Evolutionary conservation across 75 land plant species (phyloP).

Genomic region (Cunninghamia lanceolata): DNA sequence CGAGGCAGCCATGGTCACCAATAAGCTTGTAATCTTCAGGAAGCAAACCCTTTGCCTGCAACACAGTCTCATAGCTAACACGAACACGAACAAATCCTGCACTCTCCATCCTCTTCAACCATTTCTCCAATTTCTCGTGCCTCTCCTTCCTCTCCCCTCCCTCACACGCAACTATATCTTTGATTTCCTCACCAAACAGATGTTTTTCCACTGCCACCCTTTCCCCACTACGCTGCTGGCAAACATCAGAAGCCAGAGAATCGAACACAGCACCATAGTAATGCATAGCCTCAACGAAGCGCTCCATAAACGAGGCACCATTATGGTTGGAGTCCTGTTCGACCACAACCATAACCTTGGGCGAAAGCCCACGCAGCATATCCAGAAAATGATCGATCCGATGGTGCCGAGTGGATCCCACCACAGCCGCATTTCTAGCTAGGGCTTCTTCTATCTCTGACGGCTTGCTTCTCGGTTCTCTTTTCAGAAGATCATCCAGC

Average conservation of each 20-base stretch:
- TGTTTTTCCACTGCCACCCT: slow-evolving; percentile 62
- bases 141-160: slow-evolving; percentile 68
- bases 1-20: slow-evolving; percentile 59
- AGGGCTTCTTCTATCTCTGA: slow-evolving; percentile 6
- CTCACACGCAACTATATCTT: slow-evolving; percentile 73
- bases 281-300: slow-evolving; percentile 64
- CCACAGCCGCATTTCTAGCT: not conserved
- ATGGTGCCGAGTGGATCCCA: not conserved
- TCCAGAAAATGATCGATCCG: slow-evolving; percentile 44
- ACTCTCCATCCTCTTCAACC: slow-evolving; percentile 45
- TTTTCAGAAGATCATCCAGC: not conserved
- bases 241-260: slow-evolving; percentile 61
- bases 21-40: slow-evolving; percentile 23
- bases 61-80: slow-evolving; percentile 30
- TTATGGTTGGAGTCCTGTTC: slow-evolving; percentile 94
- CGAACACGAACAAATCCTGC: slow-evolving; percentile 53
- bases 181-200: slow-evolving; percentile 71
- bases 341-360: slow-evolving; percentile 73
- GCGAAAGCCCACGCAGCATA: slow-evolving; percentile 51
- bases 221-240: slow-evolving; percentile 45
- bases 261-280: slow-evolving; percentile 83
- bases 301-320: slow-evolving; percentile 47
- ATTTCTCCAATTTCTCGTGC: slow-evolving; percentile 62
- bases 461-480: not conserved
- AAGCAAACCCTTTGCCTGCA: slow-evolving; percentile 58